Conservation (phyloP, 345 rosid species). For the Citrus medica region DNA sequence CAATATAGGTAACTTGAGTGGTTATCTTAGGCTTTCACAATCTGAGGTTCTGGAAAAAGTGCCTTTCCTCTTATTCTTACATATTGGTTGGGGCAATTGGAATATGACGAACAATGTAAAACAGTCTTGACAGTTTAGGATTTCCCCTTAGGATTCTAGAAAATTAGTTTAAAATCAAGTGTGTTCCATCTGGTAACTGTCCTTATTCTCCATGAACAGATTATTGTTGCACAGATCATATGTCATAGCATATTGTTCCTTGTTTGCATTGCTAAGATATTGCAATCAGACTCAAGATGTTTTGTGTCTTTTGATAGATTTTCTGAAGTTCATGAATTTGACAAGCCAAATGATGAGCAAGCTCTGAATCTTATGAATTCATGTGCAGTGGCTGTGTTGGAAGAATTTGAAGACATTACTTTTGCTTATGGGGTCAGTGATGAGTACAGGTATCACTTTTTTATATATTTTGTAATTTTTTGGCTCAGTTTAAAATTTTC, state of each 20-base stretch:
- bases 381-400: slow-evolving; percentile 68
- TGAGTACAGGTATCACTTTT: slow-evolving; percentile 67
- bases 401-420: slow-evolving; percentile 65
- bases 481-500: slow-evolving; percentile 6
- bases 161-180: neutral
- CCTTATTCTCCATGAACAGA: neutral
- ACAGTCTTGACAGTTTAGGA: neutral
- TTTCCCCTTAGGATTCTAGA: neutral
- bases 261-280: slow-evolving; percentile 12
- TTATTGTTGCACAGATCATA: neutral
- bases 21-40: neutral
- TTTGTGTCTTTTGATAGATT: slow-evolving; percentile 54
- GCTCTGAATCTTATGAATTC: slow-evolving; percentile 92
- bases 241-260: neutral
- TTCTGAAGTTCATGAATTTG: slow-evolving; percentile 76
- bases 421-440: slow-evolving; percentile 89
- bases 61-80: neutral
- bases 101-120: neutral
- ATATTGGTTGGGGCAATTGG: neutral
- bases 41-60: neutral
- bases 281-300: slow-evolving; percentile 21
- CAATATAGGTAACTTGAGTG: neutral
- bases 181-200: neutral
- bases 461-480: slow-evolving; percentile 4
- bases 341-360: slow-evolving; percentile 84